Evolutionary conservation across 352 stramenopile genomes (phyloP).

Genomic region (Aphanomyces euteiches): DNA sequence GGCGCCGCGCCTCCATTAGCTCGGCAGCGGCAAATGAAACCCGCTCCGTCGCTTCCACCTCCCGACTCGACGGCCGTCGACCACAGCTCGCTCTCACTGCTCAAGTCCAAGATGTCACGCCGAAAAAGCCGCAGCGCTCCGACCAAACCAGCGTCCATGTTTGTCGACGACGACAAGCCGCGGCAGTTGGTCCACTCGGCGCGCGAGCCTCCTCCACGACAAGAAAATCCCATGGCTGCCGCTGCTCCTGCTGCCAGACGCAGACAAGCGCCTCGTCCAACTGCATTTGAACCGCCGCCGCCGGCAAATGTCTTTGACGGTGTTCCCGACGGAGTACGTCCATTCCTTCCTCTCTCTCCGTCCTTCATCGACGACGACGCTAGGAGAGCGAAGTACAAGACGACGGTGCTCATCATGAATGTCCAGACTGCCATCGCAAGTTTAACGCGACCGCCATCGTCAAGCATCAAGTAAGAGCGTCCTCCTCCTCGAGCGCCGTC

Average conservation of each 20-base stretch:
- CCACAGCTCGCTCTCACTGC: constrained; percentile 64
- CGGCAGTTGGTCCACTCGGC: constrained; percentile 35
- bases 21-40: constrained; percentile 43
- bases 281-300: not conserved
- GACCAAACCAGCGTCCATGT: constrained; percentile 64
- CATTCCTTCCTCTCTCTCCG: not conserved
- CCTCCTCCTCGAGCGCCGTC: not conserved
- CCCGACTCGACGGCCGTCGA: constrained; percentile 31
- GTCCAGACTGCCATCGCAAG: constrained; percentile 71
- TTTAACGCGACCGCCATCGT: constrained; percentile 70
- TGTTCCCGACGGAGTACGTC: constrained; percentile 26
- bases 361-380: too few relatives aligned
- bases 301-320: constrained; percentile 21
- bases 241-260: not conserved
- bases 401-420: constrained; percentile 36
- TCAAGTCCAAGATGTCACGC: constrained; percentile 80
- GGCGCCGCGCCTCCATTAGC: constrained; percentile 32
- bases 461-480: constrained; percentile 54
- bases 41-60: constrained; percentile 28
- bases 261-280: not conserved
- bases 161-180: constrained; percentile 50
- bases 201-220: constrained; percentile 18
- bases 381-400: constrained; percentile 31
- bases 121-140: constrained; percentile 65
- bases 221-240: not conserved